A percentile compares a stretch with the other conserved stretches of the same genome.
Conservation (phyloP, 768 basidiomycete genomes). For the Lactarius hatsudake region DNA sequence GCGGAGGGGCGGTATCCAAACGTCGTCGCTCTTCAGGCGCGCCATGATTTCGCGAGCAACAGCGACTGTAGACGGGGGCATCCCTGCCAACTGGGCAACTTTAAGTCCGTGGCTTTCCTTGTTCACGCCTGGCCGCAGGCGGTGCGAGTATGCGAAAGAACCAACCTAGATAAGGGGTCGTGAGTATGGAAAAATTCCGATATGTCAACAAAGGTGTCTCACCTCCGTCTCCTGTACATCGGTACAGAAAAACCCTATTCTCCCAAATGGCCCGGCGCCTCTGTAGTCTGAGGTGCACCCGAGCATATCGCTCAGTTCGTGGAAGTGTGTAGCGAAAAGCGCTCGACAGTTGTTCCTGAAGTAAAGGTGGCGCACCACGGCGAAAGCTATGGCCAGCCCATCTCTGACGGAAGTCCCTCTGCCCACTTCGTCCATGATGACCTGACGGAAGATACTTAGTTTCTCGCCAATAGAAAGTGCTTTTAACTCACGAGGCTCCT, state of each 20-base stretch:
- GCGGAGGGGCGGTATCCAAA: slow-evolving; percentile 5
- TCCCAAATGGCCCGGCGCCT: slow-evolving; percentile 49
- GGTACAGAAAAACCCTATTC: slow-evolving; percentile 85
- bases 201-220: slow-evolving; percentile 30
- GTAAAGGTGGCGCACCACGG: slow-evolving; percentile 79
- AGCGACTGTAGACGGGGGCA: slow-evolving; percentile 60
- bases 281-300: slow-evolving; percentile 49
- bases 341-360: slow-evolving; percentile 70
- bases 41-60: slow-evolving; percentile 58
- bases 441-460: slow-evolving; percentile 42
- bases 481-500: slow-evolving; percentile 66
- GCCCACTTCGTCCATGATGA: slow-evolving; percentile 99
- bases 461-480: background rate
- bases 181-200: background rate
- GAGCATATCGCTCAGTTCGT: slow-evolving; percentile 86
- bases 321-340: slow-evolving; percentile 99
- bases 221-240: slow-evolving; percentile 79
- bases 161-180: slow-evolving; percentile 48
- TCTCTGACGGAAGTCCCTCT: slow-evolving; percentile 91
- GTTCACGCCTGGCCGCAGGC: slow-evolving; percentile 79
- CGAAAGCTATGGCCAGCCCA: slow-evolving; percentile 91
- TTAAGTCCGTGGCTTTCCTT: slow-evolving; percentile 88
- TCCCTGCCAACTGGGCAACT: slow-evolving; percentile 83
- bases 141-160: slow-evolving; percentile 82
- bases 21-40: slow-evolving; percentile 35